Percentiles rank a stretch among this genome's conserved stretches.
phyloP scores from a whole-genome alignment of 1,284 basidiomycete species.

The Ganoderma lucidum region DNA sequence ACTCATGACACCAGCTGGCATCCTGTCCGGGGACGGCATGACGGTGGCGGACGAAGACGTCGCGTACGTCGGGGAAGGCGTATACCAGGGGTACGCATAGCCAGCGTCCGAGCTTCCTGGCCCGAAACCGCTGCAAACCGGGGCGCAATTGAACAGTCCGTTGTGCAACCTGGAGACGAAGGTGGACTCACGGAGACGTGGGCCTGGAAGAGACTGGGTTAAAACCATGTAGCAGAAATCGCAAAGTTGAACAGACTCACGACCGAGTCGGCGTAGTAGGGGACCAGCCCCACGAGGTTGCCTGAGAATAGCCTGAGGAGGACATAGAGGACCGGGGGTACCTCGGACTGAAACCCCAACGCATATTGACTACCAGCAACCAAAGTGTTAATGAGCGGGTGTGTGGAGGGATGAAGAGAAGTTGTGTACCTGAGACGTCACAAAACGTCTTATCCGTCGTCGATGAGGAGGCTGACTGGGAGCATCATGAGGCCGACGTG shows the following conservation, averaged over 20 bases:
- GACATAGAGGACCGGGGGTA: neutral
- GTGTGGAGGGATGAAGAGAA: neutral
- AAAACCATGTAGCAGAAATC: no score
- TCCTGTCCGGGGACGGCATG: neutral
- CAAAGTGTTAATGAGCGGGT: neutral
- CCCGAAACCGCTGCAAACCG: neutral
- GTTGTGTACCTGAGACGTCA: neutral
- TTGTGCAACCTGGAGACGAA: neutral
- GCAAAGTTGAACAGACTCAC: neutral
- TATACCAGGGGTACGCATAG: neutral
- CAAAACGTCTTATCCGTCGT: neutral
- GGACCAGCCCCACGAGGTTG: neutral
- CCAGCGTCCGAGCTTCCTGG: neutral
- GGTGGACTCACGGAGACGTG: neutral
- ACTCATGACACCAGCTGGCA: neutral
- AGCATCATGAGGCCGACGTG: neutral
- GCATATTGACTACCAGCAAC: constrained; percentile 4
- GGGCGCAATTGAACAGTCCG: no score
- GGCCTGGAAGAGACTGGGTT: neutral
- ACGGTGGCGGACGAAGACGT: neutral
- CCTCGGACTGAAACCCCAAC: neutral
- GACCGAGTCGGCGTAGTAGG: neutral
- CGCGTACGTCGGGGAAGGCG: neutral
- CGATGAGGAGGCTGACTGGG: neutral
- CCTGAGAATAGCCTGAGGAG: constrained; percentile 37